A percentile compares a stretch with the other conserved stretches of the same genome.
Evolutionary conservation across 163 green algal species (phyloP).

Genomic region (Picocystis sp.): DNA sequence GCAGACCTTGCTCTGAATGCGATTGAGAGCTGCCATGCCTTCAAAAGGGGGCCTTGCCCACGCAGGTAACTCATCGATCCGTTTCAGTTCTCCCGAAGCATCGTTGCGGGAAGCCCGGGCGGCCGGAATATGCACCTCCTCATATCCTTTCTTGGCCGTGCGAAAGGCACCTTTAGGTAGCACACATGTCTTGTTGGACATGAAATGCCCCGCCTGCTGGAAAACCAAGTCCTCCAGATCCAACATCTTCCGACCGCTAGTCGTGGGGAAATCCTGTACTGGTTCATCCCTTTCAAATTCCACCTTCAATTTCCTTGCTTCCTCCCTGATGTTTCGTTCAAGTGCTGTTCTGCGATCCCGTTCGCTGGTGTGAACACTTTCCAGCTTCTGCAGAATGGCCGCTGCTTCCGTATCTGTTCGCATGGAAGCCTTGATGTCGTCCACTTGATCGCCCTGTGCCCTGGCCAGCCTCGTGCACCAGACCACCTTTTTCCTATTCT

Average conservation of each 20-base stretch:
- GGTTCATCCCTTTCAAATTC: neutral
- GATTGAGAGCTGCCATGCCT: conserved; percentile 76
- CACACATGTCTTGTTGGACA: conserved; percentile 67
- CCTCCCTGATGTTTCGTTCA: conserved; percentile 73
- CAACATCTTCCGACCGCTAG: conserved; percentile 28
- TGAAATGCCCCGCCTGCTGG: conserved; percentile 57
- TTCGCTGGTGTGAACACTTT: conserved; percentile 58
- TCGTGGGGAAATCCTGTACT: neutral
- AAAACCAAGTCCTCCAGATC: conserved; percentile 78
- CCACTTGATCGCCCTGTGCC: conserved; percentile 40
- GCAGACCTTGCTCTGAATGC: conserved; percentile 74
- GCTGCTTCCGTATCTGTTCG: conserved; percentile 17
- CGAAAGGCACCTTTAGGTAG: conserved; percentile 71
- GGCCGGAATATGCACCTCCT: conserved; percentile 91
- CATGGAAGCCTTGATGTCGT: conserved; percentile 70
- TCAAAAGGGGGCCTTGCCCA: conserved; percentile 76
- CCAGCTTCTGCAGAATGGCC: conserved; percentile 65
- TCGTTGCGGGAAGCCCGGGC: conserved; percentile 60
- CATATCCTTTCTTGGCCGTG: conserved; percentile 78
- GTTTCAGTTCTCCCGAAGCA: conserved; percentile 45
- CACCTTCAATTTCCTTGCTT: conserved; percentile 51
- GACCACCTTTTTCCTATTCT: conserved; percentile 71
- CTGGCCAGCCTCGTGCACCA: conserved; percentile 83
- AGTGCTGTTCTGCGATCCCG: conserved; percentile 72
- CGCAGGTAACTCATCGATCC: conserved; percentile 66